These are phyloP conservation scores for Mycena alexandri DNA, from an alignment of 768 basidiomycete genomes.

Conservation along the genomic window DNA sequence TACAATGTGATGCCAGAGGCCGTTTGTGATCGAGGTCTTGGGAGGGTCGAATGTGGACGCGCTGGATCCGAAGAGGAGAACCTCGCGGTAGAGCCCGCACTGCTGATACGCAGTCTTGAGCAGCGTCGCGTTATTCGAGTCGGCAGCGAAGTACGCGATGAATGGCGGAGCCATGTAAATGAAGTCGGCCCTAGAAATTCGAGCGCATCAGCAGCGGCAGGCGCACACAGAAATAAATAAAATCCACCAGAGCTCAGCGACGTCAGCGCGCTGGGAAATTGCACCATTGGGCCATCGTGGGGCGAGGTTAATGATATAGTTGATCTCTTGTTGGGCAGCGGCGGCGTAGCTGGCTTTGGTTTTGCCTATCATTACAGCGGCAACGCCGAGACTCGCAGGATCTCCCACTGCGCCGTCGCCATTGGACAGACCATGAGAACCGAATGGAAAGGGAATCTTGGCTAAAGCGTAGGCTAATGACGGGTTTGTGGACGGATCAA, in stretches of 20 bases:
- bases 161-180: slow-evolving; percentile 67
- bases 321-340: slow-evolving; percentile 47
- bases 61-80: slow-evolving; percentile 47
- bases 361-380: slow-evolving; percentile 54
- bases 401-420: slow-evolving; percentile 66
- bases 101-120: slow-evolving; percentile 55
- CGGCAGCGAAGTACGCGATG: slow-evolving; percentile 61
- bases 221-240: not conserved
- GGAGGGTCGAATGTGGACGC: slow-evolving; percentile 38
- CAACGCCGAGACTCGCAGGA: slow-evolving; percentile 65
- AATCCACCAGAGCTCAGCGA: slow-evolving; percentile 63
- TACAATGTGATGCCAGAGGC: slow-evolving; percentile 53
- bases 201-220: not conserved
- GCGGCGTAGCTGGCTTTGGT: slow-evolving; percentile 1
- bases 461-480: slow-evolving; percentile 38
- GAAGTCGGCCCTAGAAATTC: slow-evolving; percentile 57
- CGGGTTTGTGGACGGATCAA: slow-evolving; percentile 29
- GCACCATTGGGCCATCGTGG: slow-evolving; percentile 58
- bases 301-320: slow-evolving; percentile 56
- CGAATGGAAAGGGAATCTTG: slow-evolving; percentile 39
- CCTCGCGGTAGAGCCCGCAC: slow-evolving; percentile 53
- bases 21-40: slow-evolving; percentile 31
- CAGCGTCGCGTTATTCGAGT: slow-evolving; percentile 49
- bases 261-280: slow-evolving; percentile 64
- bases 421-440: slow-evolving; percentile 45